These are phyloP conservation scores for Spizellomyces punctatus DNA, from an alignment of 192 early-diverging fungal genomes.

Conservation along the genomic window DNA sequence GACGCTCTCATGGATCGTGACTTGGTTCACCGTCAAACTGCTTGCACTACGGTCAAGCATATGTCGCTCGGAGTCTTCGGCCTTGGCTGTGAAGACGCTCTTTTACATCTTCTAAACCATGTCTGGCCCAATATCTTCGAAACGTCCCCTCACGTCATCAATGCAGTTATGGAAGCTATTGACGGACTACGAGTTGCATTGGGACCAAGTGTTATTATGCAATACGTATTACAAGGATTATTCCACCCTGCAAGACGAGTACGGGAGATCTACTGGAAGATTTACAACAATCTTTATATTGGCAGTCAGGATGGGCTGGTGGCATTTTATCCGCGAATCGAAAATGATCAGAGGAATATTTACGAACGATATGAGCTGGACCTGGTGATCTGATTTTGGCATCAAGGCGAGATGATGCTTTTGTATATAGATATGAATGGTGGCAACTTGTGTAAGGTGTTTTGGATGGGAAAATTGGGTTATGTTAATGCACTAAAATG, in stretches of 20 bases:
- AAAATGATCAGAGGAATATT: slow-evolving; percentile 73
- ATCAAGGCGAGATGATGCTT: too few species aligned
- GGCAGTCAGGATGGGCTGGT: slow-evolving; percentile 88
- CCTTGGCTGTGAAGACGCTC: slow-evolving; percentile 87
- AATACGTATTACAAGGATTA: slow-evolving; percentile 90
- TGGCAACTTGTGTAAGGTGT: too few species aligned
- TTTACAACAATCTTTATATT: slow-evolving; percentile 96
- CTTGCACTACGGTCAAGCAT: slow-evolving; percentile 93
- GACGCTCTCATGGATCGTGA: slow-evolving; percentile 98
- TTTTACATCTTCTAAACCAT: slow-evolving; percentile 92
- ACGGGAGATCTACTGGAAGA: slow-evolving; percentile 97
- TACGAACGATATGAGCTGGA: slow-evolving; percentile 86
- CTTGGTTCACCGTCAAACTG: slow-evolving; percentile 96
- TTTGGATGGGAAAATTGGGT: too few species aligned
- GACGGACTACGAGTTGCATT: slow-evolving; percentile 90
- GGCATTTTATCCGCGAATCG: slow-evolving; percentile 89
- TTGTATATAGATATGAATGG: too few species aligned
- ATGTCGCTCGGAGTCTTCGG: slow-evolving; percentile 94
- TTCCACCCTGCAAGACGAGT: slow-evolving; percentile 97
- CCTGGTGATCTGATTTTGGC: slow-evolving; percentile 36
- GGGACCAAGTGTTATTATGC: slow-evolving; percentile 80
- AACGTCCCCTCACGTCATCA: slow-evolving; percentile 91
- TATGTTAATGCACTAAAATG: too few species aligned
- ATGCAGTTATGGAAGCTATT: slow-evolving; percentile 96
- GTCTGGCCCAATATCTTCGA: slow-evolving; percentile 99